Conservation (phyloP, 768 basidiomycete genomes). For the Sistotremastrum suecicum region DNA sequence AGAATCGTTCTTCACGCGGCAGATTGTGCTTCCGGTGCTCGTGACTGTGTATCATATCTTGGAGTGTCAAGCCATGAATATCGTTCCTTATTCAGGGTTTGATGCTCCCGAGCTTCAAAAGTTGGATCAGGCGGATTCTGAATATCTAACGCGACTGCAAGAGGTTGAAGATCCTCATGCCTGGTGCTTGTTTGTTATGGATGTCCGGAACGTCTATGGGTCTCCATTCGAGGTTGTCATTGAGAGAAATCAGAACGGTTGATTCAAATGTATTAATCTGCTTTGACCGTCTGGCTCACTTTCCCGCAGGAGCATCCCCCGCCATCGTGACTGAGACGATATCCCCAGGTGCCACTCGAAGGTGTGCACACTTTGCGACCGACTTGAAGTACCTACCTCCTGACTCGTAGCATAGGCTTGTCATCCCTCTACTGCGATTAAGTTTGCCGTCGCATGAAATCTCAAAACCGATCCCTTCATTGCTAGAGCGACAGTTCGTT, state of each 20-base stretch:
- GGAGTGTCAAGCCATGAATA: slow-evolving; percentile 72
- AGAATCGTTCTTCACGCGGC: slow-evolving; percentile 70
- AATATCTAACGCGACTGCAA: slow-evolving; percentile 17
- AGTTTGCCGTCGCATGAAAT: slow-evolving; percentile 41
- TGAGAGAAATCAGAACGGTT: slow-evolving; percentile 50
- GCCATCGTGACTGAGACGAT: slow-evolving; percentile 30
- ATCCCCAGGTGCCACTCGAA: slow-evolving; percentile 81
- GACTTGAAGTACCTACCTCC: slow-evolving; percentile 1
- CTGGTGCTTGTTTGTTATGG: slow-evolving; percentile 81
- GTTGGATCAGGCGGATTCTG: slow-evolving; percentile 12
- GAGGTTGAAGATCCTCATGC: slow-evolving; percentile 36
- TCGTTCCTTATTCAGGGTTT: slow-evolving; percentile 45
- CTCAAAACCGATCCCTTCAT: slow-evolving; percentile 62
- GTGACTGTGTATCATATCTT: slow-evolving; percentile 95
- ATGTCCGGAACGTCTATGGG: slow-evolving; percentile 87
- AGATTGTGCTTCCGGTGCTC: slow-evolving; percentile 74
- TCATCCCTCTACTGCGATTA: slow-evolving; percentile 63
- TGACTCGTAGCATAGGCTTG: slow-evolving; percentile 27
- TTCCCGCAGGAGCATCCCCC: slow-evolving; percentile 22
- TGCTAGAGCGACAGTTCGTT: slow-evolving; percentile 85
- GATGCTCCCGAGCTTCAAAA: slow-evolving; percentile 9
- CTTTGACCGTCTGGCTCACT: not conserved
- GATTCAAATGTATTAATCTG: slow-evolving; percentile 6
- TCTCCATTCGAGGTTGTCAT: slow-evolving; percentile 84
- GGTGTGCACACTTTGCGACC: slow-evolving; percentile 10